These are phyloP conservation scores for Glarea lozoyensis DNA, from an alignment of 495 filamentous ascomycete species.

Conservation along the genomic window DNA sequence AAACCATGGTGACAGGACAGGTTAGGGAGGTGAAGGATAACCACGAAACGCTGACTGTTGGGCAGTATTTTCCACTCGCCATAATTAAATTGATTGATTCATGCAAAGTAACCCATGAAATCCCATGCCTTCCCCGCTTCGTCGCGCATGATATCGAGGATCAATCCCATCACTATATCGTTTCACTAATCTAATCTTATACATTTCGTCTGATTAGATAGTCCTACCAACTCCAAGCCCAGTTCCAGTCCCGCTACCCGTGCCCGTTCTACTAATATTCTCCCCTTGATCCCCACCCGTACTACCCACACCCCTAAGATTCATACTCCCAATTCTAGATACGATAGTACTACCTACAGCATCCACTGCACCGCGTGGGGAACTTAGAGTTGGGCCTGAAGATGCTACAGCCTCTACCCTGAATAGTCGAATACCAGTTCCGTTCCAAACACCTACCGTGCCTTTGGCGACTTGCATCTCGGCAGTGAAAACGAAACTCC, in stretches of 20 bases:
- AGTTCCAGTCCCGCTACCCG: not conserved
- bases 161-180: too few relatives aligned
- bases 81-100: too few relatives aligned
- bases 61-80: too few relatives aligned
- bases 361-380: slow-evolving; percentile 86
- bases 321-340: slow-evolving; percentile 74
- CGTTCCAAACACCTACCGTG: slow-evolving; percentile 93
- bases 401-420: slow-evolving; percentile 76
- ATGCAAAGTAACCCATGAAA: too few relatives aligned
- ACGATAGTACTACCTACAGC: slow-evolving; percentile 91
- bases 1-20: too few relatives aligned
- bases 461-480: slow-evolving; percentile 86
- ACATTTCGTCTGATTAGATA: not conserved
- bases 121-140: too few relatives aligned
- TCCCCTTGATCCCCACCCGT: not conserved
- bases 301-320: slow-evolving; percentile 19
- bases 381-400: slow-evolving; percentile 70
- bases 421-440: slow-evolving; percentile 80
- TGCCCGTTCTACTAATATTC: not conserved
- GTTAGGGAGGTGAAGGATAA: too few relatives aligned
- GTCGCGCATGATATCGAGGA: too few relatives aligned
- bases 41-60: too few relatives aligned
- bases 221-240: not conserved
- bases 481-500: slow-evolving; percentile 88
- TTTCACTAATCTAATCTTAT: too few relatives aligned